Evolutionary conservation across 2,329 filamentous ascomycete genomes (phyloP).

Genomic region (Pestalotiopsis sp.): DNA sequence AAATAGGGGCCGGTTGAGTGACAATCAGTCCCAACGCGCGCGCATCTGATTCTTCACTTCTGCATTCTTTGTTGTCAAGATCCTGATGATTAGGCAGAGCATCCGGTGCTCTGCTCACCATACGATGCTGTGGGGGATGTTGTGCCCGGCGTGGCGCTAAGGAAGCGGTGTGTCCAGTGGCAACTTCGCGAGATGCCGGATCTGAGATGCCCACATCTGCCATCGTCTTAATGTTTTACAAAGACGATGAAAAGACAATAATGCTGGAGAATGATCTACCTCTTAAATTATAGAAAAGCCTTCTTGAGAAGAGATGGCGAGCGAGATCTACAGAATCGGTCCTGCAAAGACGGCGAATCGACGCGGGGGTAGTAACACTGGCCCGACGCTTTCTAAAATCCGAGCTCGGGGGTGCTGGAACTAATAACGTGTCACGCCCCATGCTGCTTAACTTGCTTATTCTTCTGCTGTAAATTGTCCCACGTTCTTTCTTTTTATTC

Average conservation of each 20-base stretch:
- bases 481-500: too few species aligned
- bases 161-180: not conserved
- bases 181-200: not conserved
- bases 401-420: too few species aligned
- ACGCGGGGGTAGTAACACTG: too few species aligned
- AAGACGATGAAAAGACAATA: not conserved
- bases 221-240: not conserved
- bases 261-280: not conserved
- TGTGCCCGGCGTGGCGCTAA: not conserved
- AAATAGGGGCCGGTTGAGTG: not conserved
- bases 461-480: too few species aligned
- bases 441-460: too few species aligned
- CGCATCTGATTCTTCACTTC: not conserved
- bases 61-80: not conserved
- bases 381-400: too few species aligned
- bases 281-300: not conserved
- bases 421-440: too few species aligned
- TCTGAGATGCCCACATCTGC: not conserved
- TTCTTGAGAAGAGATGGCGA: not conserved
- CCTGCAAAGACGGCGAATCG: not conserved
- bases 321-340: not conserved
- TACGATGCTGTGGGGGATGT: not conserved
- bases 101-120: not conserved
- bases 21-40: not conserved
- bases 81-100: not conserved